Base-by-base conservation (phyloP, 1,284 basidiomycete genomes). In the Trametes polyzona region DNA sequence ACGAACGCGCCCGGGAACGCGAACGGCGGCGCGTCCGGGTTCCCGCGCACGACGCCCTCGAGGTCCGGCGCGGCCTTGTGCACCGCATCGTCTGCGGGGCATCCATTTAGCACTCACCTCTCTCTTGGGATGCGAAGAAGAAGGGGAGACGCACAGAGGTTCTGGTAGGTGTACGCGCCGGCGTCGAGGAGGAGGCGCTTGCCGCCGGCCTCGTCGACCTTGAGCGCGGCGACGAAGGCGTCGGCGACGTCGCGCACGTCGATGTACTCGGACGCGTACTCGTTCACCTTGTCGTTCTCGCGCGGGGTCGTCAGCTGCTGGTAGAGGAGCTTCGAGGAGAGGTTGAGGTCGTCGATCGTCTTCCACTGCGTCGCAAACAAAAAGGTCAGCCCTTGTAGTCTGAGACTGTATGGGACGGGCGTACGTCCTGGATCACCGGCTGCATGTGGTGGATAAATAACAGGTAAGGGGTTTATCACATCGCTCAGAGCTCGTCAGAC, bases 131-230 rank as follows among this genome's bases (percentile, higher is more conserved):
- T 6, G 11, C 17, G n/a, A 27, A 23, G 3, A 16, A 21, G n/a
- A 12, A 32, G 16, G 21, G 41, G 16, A 24, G 0, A 35, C 58
- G 40, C n/a, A 57, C 59, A 61, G 30, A 61, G 59, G 47, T 61
- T 61, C 29, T 61, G 59, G 37, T 42, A 61, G 0, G 59, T 57
- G 52, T 47, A 61, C 6, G 54, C 55, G 41, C 47, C 54, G 10
- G 55, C 48, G 17, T 49, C 47, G 19, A 55, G 39, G 32, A 55
- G 39, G 40, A 55, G 24, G 27, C 55, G 72, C 65, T 86, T 16
- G 23, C 36, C 21, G 11, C 41, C 48, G 26, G 48, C 47, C n/a
- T 26, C 55, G 21, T 43, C 47, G 17, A 40, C 27, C 36, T 51
- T 23, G 12, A 50, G 27, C 36, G 48, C 47, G 36, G 41, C 48